Evolutionary conservation across 192 early-diverging fungal genomes (phyloP), one percentile per base, ranked within the genome.

Genomic region (Podila horticola): DNA sequence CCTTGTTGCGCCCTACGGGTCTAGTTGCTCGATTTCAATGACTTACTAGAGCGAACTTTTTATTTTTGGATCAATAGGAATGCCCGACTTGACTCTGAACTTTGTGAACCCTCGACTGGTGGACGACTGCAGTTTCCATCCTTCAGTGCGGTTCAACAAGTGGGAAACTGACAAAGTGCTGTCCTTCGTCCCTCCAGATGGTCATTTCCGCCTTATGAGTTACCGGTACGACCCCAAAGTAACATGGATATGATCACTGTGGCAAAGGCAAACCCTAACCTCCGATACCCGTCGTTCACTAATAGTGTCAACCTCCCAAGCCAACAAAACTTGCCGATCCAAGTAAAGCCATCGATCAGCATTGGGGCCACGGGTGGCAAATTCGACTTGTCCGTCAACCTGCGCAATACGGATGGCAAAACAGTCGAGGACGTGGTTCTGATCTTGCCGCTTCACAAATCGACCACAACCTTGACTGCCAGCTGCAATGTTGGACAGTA

Each of bases 151-250:
- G 73, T 87, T 91, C 67, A 85, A 86, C 51, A 93, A 93, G 65
- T 98, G 92, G 88, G 93, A 95, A 58, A 84, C 85, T 33, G 95
- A 97, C 55, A 86, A 91, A 26, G 74, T 90, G 4, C 79, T 99
- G 15, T 95, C 92, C 5, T 99, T 97, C 90, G 89, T 99, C 9
- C 97, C 97, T 11, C 97, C 97, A 10, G 96, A 99, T 82, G 96
- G 96, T 8, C 88, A 89, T 60, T 97, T 97, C 82, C 94, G 91
- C 70, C 87, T 99, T 13, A 91, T 95, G 90, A 90, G 88, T n/a
- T 96, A 95, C 67, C 75, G 87, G 87, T 90, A 83, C 62, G 71
- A 24, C 41, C 59, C 57, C 45, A 70, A 20, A 12, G 38, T 41
- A 45, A 45, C 4, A 45, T 45, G 13, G 15, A 45, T 45, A 45